phyloP scores from a whole-genome alignment of 2,329 filamentous ascomycete genomes.

The Aureobasidium pullulans region DNA sequence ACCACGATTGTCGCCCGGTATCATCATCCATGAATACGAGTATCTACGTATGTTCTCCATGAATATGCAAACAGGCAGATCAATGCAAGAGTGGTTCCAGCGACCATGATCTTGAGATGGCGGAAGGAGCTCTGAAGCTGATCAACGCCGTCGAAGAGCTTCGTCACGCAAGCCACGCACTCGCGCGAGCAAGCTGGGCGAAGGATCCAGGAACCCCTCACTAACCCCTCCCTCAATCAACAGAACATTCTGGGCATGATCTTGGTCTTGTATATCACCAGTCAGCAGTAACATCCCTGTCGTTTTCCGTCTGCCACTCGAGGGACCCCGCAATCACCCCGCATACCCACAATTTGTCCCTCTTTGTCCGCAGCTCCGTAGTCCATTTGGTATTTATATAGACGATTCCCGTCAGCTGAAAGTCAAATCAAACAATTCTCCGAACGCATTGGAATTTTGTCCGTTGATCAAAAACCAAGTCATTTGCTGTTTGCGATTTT shows the following conservation, averaged over 20 bases:
- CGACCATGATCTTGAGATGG: no score
- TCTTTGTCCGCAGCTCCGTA: conserved; percentile 10
- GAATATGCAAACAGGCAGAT: no score
- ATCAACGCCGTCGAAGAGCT: neutral
- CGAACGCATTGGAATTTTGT: neutral
- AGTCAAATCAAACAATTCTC: neutral
- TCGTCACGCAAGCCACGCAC: neutral
- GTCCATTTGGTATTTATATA: neutral
- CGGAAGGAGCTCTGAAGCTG: no score
- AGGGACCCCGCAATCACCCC: conserved; percentile 1
- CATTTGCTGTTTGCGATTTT: neutral
- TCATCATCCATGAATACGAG: no score
- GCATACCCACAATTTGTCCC: conserved; percentile 13
- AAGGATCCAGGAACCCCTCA: conserved; percentile 12
- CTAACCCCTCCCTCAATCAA: conserved; percentile 2
- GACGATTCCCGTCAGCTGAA: neutral
- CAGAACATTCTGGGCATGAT: neutral
- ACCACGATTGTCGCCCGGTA: no score
- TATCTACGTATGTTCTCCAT: no score
- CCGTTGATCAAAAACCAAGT: neutral
- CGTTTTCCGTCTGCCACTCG: neutral
- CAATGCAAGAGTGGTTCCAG: no score
- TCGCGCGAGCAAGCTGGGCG: neutral
- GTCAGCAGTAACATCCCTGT: neutral
- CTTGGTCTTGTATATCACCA: neutral